phyloP scores from a whole-genome alignment of 768 basidiomycete genomes.

The Cytidiella melzeri region DNA sequence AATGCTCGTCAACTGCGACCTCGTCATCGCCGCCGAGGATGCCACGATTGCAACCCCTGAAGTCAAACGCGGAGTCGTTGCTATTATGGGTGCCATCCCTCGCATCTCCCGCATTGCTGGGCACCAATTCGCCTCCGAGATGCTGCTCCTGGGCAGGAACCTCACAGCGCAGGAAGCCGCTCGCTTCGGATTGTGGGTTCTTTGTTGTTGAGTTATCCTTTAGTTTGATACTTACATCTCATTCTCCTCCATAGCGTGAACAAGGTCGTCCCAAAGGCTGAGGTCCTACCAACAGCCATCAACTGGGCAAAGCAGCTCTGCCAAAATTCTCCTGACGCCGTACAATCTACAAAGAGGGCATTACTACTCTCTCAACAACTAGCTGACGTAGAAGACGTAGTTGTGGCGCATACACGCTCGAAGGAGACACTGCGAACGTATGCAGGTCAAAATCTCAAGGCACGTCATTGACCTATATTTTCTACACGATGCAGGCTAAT shows the following conservation, averaged over 20 bases:
- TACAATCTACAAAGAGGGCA: slow-evolving; percentile 70
- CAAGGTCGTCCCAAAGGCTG: slow-evolving; percentile 47
- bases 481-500: neutral
- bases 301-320: slow-evolving; percentile 52
- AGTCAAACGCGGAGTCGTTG: slow-evolving; percentile 72
- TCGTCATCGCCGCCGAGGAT: slow-evolving; percentile 62
- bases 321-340: slow-evolving; percentile 71
- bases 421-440: slow-evolving; percentile 48
- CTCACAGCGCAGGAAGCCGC: slow-evolving; percentile 64
- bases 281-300: slow-evolving; percentile 59
- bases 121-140: slow-evolving; percentile 75
- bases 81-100: slow-evolving; percentile 69
- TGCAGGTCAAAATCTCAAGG: slow-evolving; percentile 65
- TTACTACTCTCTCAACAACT: slow-evolving; percentile 48
- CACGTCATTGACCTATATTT: slow-evolving; percentile 21
- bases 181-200: slow-evolving; percentile 65
- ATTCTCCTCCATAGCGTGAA: slow-evolving; percentile 56
- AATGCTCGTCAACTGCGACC: slow-evolving; percentile 63
- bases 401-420: slow-evolving; percentile 39
- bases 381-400: slow-evolving; percentile 45
- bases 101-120: slow-evolving; percentile 59
- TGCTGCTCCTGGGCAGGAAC: slow-evolving; percentile 68
- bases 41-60: slow-evolving; percentile 73
- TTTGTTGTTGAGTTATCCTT: neutral
- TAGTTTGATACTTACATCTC: neutral